Conservation (phyloP, 169 alveolate species). For the Plasmodium berghei region DNA sequence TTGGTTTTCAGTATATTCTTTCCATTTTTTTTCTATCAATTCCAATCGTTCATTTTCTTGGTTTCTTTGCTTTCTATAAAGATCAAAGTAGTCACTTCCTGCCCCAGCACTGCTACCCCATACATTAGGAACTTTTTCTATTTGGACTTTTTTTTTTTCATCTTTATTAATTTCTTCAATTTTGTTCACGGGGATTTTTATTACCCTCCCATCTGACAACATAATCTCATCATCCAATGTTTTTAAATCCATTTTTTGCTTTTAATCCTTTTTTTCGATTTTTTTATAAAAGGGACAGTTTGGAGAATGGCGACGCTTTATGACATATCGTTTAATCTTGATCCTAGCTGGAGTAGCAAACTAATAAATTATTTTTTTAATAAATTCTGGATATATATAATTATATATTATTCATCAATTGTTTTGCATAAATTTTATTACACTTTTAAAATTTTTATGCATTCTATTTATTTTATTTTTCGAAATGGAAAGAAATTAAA, state of each 20-base stretch:
- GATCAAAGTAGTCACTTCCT: conserved; percentile 85
- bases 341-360: background rate
- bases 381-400: too few species aligned
- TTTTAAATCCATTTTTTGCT: conserved; percentile 24
- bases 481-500: too few species aligned
- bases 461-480: too few species aligned
- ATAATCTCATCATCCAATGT: conserved; percentile 76
- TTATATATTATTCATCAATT: too few species aligned
- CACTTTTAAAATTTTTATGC: too few species aligned
- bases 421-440: too few species aligned
- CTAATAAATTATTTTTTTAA: too few species aligned
- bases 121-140: conserved; percentile 81
- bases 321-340: background rate
- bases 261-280: background rate
- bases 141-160: conserved; percentile 57
- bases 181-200: conserved; percentile 67
- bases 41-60: conserved; percentile 78
- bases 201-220: conserved; percentile 78
- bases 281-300: background rate
- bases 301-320: background rate
- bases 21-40: conserved; percentile 77
- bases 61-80: conserved; percentile 79
- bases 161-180: conserved; percentile 34
- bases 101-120: conserved; percentile 89
- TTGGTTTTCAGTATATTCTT: conserved; percentile 79